Base-by-base conservation (phyloP, 805 yeast genomes). In the Starmera caribaea region DNA sequence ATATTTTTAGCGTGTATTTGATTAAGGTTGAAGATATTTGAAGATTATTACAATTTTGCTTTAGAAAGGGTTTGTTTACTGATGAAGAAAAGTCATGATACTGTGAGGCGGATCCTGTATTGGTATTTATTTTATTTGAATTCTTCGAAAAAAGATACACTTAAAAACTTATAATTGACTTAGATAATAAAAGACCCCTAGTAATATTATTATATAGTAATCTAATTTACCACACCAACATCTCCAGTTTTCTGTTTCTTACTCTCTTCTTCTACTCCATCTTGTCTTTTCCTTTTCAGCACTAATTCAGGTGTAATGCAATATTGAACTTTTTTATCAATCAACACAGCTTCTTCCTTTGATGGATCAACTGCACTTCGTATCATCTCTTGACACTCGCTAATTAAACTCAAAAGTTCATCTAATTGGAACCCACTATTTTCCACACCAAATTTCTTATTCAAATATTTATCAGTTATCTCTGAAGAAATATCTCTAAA, bases 401-500 rank as follows among this genome's bases (percentile, higher is more conserved):
- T 45, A n/a, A 83, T 64, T 0, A 73, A 56, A 7, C 57, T 49
- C 27, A 78, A 49, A 24, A 81, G 48, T 37, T 59, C 62, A 8
- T 72, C 73, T 42, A 66, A 69, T 35, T 38, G 40, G 30, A 24
- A 31, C 30, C 34, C 42, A 35, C 36, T 36, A 16, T 21, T 34
- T 11, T 40, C 34, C 8, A 47, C 50, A 35, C 68, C 65, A 47
- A 80, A 80, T 56, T 83, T 85, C 47, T 71, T 68, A 46, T 71
- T 70, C 46, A 90, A 60, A 59, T 89, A 89, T 45, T 76, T 68
- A 40, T 74, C 75, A 2, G 83, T 74, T 31, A 84, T 61, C 17
- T 71, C 74, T 45, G 71, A 76, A 58, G 87, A 84, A 12, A 71
- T 74, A 39, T 72, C 69, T 62, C 81, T 75, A 54, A 89, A 68